These are phyloP conservation scores for Planoprotostelium fungivorum DNA, from an alignment of 78 protist species.

Conservation along the genomic window DNA sequence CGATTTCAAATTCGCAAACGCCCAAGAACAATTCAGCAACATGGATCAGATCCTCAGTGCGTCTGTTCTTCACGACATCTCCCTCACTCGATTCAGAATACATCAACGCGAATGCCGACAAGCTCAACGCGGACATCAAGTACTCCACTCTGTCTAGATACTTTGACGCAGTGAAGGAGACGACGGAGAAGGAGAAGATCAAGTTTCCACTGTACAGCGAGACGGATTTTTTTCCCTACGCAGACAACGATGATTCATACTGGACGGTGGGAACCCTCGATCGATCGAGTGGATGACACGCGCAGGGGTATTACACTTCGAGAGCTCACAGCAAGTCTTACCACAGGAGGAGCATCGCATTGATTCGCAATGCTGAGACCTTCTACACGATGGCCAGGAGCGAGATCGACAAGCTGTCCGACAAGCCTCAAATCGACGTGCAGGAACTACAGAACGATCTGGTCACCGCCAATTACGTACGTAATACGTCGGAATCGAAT, in stretches of 20 bases:
- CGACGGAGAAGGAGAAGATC: background rate
- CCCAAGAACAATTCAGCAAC: slow-evolving; percentile 19
- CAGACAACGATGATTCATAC: slow-evolving; percentile 11
- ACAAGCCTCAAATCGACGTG: background rate
- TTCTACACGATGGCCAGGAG: slow-evolving; percentile 39
- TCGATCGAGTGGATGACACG: background rate
- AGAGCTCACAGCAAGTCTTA: background rate
- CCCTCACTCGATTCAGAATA: background rate
- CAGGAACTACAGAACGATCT: background rate
- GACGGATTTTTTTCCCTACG: slow-evolving; percentile 71
- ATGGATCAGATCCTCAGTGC: slow-evolving; percentile 16
- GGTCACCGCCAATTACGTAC: slow-evolving; percentile 6
- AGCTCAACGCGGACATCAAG: slow-evolving; percentile 8
- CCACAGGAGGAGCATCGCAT: slow-evolving; percentile 11
- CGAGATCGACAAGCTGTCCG: background rate
- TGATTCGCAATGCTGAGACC: slow-evolving; percentile 21
- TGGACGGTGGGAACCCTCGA: slow-evolving; percentile 57
- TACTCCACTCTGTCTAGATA: slow-evolving; percentile 42
- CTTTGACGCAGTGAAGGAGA: slow-evolving; percentile 21
- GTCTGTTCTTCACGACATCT: background rate
- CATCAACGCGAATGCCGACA: slow-evolving; percentile 6
- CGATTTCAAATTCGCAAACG: slow-evolving; percentile 41
- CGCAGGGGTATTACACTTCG: background rate
- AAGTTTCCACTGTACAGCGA: slow-evolving; percentile 4
- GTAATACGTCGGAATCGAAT: background rate